Evolutionary conservation across 768 basidiomycete genomes (phyloP).

Genomic region (Psilocybe azurescens): DNA sequence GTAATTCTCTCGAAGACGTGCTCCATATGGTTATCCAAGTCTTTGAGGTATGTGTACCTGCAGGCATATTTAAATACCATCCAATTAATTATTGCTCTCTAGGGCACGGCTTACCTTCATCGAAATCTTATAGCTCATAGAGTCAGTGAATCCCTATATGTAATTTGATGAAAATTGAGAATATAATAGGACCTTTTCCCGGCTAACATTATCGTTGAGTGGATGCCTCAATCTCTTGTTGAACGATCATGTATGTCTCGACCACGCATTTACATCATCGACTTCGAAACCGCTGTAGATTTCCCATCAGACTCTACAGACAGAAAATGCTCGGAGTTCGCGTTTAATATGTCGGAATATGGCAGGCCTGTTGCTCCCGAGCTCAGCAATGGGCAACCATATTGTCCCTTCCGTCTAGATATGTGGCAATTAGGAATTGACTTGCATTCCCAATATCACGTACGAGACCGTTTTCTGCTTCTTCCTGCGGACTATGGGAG

Average conservation of each 20-base stretch:
- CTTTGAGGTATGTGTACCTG: slow-evolving; percentile 8
- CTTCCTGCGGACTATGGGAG: neutral
- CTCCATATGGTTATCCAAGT: slow-evolving; percentile 15
- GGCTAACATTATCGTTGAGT: slow-evolving; percentile 13
- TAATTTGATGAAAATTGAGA: neutral
- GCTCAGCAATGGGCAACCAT: neutral
- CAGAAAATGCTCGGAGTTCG: neutral
- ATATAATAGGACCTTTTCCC: slow-evolving; percentile 13
- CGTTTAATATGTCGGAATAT: neutral
- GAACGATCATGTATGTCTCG: neutral
- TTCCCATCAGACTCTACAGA: slow-evolving; percentile 8
- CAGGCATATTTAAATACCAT: no score
- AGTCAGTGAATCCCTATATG: neutral
- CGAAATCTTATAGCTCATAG: slow-evolving; percentile 9
- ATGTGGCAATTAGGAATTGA: slow-evolving; percentile 18
- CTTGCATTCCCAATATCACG: neutral
- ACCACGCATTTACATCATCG: slow-evolving; percentile 17
- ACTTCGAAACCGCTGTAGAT: slow-evolving; percentile 18
- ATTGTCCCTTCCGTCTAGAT: slow-evolving; percentile 19
- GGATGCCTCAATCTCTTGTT: slow-evolving; percentile 6
- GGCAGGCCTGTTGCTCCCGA: slow-evolving; percentile 3
- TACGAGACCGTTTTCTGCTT: neutral
- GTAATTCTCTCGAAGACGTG: slow-evolving; percentile 12
- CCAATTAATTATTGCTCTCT: neutral
- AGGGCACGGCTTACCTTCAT: slow-evolving; percentile 12